Percentiles rank a stretch among this genome's conserved stretches.
These are phyloP conservation scores for Peniophora sp. DNA, from an alignment of 1,284 basidiomycete genomes.

Conservation along the genomic window DNA sequence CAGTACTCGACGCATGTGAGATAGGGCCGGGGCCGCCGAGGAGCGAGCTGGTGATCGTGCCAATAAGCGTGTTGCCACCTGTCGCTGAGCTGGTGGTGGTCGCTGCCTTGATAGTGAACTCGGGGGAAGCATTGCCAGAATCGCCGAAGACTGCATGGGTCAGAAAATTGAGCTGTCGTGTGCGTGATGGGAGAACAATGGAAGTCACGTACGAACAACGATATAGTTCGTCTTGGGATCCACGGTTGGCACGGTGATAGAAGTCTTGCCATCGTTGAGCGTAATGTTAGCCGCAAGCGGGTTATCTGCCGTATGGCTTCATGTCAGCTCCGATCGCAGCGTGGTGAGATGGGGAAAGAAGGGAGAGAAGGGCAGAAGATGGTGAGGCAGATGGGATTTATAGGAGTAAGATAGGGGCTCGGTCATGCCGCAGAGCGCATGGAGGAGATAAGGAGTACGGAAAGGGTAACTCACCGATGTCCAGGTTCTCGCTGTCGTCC, in stretches of 20 bases:
- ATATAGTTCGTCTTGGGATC: conserved; percentile 23
- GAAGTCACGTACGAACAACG: conserved; percentile 27
- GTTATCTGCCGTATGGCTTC: conserved; percentile 15
- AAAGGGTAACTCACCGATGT: conserved; percentile 24
- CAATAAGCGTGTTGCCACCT: neutral
- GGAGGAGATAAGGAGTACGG: neutral
- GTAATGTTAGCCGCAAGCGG: conserved; percentile 29
- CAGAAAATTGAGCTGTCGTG: neutral
- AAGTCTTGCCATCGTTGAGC: conserved; percentile 21
- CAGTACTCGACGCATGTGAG: neutral
- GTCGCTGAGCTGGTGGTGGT: neutral
- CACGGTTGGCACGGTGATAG: conserved; percentile 26
- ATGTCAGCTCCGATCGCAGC: neutral
- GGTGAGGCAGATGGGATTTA: neutral
- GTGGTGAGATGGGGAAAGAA: neutral
- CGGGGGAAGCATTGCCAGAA: conserved; percentile 25
- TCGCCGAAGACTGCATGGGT: conserved; percentile 25
- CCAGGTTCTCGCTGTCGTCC: conserved; percentile 30
- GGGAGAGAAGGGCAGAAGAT: neutral
- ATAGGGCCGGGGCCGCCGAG: neutral
- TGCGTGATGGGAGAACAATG: neutral
- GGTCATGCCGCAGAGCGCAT: neutral
- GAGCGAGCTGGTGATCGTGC: neutral
- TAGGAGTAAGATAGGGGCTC: neutral
- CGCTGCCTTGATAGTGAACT: conserved; percentile 21